phyloP scores from a whole-genome alignment of 1,139 yeast species.

The Wickerhamomyces sp. region DNA sequence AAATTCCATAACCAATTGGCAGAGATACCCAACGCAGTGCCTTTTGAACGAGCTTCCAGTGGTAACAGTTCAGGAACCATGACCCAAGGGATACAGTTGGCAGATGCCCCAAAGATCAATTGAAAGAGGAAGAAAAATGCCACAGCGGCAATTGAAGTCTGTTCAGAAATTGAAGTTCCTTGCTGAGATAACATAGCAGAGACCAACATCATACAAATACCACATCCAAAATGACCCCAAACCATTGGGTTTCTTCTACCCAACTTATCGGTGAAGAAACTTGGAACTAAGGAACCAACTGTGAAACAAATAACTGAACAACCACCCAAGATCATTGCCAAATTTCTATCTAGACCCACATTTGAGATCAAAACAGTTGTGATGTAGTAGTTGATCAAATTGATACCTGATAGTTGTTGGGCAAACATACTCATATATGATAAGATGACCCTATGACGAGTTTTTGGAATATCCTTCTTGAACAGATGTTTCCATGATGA shows the following conservation, averaged over 20 bases:
- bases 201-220: slow-evolving; percentile 33
- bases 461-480: slow-evolving; percentile 21
- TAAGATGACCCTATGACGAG: slow-evolving; percentile 27
- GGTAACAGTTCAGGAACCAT: slow-evolving; percentile 42
- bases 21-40: slow-evolving; percentile 41
- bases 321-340: slow-evolving; percentile 58
- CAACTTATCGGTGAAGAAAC: slow-evolving; percentile 52
- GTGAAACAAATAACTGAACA: slow-evolving; percentile 60
- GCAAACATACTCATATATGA: slow-evolving; percentile 52
- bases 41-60: slow-evolving; percentile 37
- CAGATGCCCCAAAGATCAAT: slow-evolving; percentile 34
- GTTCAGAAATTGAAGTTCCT: slow-evolving; percentile 20
- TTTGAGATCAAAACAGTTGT: slow-evolving; percentile 57
- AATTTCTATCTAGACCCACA: slow-evolving; percentile 43
- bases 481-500: slow-evolving; percentile 37
- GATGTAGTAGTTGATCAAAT: slow-evolving; percentile 64
- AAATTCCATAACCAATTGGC: slow-evolving; percentile 44
- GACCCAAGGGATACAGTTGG: slow-evolving; percentile 39
- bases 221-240: slow-evolving; percentile 37
- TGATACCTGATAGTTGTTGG: slow-evolving; percentile 55
- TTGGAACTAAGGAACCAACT: slow-evolving; percentile 56
- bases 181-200: slow-evolving; percentile 24
- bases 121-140: slow-evolving; percentile 43
- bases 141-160: slow-evolving; percentile 49
- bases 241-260: slow-evolving; percentile 45